Base-by-base conservation (phyloP, 768 basidiomycete species). In the Tubosaeta sp. region DNA sequence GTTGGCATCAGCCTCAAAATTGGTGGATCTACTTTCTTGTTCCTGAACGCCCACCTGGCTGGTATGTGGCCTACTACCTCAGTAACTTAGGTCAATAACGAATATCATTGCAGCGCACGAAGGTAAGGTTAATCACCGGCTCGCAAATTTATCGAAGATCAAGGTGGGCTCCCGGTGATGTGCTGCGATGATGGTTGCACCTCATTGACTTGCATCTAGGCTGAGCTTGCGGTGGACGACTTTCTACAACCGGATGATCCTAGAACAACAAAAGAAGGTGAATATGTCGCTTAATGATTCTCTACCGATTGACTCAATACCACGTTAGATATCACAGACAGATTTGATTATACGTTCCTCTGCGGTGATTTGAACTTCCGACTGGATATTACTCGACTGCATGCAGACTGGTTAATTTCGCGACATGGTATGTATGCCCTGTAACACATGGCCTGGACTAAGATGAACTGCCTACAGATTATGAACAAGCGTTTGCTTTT, bases 351-450 rank as follows among this genome's bases (percentile, higher is more conserved):
- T 53, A 82, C 87, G 0, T 96, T 95, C 65, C 76, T 94, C 39
- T 90, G 83, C 58, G 94, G 94, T 3, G 94, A 96, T 66, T 79
- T 94, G 43, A 97, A 95, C 67, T 96, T 96, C 63, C 79, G 94
- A 30, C 71, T 96, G 44, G 86, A 94, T 56, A 82, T 96, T 40
- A 87, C 93, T 6, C 80, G 94, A 16, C 70, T 94, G 12, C 94
- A 97, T 62, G 94, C 94, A 4, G 94, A 97, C 68, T 96, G 94
- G 93, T 73, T 97, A 4, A 83, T 94, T 52, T 82, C 89, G 22
- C 80, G 82, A 31, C 83, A 84, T 73, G 89, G 89, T 88, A 55
- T 34, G 69, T 54, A 8, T 46, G 8, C 44, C 14, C 21, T 40
- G 22, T 21, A 30, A 40, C 12, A 3, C 34, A 43, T 18, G 3